A percentile compares a stretch with the other conserved stretches of the same genome.
phyloP scores from a whole-genome alignment of 306 rosid species.

The Pyrus betulifolia region DNA sequence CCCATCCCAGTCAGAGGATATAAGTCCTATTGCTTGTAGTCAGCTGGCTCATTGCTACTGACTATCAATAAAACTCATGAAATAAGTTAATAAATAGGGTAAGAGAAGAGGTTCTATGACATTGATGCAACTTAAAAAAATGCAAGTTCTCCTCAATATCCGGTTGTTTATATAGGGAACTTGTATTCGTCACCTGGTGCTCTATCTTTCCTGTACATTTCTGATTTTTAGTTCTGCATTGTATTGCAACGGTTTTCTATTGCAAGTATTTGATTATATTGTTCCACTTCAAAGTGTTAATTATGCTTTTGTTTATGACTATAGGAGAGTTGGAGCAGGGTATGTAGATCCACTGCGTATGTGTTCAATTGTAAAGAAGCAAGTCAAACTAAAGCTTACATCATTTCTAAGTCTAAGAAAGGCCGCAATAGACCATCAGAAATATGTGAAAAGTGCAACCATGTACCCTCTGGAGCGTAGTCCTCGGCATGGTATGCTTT shows the following conservation, averaged over 20 bases:
- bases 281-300: neutral
- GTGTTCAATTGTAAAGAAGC: slow-evolving; percentile 61
- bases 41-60: neutral
- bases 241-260: neutral
- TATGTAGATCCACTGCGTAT: slow-evolving; percentile 56
- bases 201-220: neutral
- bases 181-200: neutral
- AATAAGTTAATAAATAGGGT: neutral
- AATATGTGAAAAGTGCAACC: slow-evolving; percentile 58
- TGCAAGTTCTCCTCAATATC: neutral
- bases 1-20: neutral
- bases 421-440: slow-evolving; percentile 49
- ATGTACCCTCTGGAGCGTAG: slow-evolving; percentile 85
- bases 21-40: neutral
- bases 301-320: slow-evolving; percentile 9
- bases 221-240: neutral
- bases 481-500: slow-evolving; percentile 60
- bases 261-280: neutral
- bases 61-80: no score
- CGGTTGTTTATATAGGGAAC: neutral
- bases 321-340: slow-evolving; percentile 84
- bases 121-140: neutral
- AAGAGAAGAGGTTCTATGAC: neutral
- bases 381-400: slow-evolving; percentile 32
- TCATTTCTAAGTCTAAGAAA: slow-evolving; percentile 45